phyloP scores from a whole-genome alignment of 106 monocot genomes.

The Dioscorea zingiberensis region DNA sequence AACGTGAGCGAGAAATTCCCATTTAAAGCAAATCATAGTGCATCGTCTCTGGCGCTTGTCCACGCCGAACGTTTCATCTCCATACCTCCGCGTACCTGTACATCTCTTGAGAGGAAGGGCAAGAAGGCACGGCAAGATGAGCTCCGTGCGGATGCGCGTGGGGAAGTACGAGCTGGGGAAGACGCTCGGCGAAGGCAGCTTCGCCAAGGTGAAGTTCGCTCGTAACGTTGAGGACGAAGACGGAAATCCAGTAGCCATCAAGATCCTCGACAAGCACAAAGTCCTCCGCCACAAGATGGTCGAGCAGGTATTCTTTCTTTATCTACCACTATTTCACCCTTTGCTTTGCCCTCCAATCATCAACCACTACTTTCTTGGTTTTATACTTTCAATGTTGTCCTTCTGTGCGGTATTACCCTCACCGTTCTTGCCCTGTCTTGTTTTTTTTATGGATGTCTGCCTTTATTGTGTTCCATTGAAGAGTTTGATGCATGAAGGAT shows the following conservation, averaged over 20 bases:
- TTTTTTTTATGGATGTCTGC: neutral
- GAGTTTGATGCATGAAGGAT: no score
- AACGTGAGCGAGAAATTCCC: neutral
- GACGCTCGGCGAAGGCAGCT: slow-evolving; percentile 80
- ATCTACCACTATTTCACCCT: neutral
- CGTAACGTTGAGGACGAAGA: slow-evolving; percentile 37
- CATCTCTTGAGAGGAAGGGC: neutral
- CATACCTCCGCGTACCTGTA: neutral
- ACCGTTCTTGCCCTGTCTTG: neutral
- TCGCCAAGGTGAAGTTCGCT: slow-evolving; percentile 91
- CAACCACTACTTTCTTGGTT: no score
- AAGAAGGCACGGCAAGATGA: slow-evolving; percentile 2
- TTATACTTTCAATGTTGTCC: neutral
- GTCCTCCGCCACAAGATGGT: slow-evolving; percentile 88
- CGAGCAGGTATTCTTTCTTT: slow-evolving; percentile 39
- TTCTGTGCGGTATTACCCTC: neutral
- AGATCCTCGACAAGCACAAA: slow-evolving; percentile 61
- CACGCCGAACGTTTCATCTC: no score
- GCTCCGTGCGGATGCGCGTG: slow-evolving; percentile 34
- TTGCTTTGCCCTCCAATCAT: no score
- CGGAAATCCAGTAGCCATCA: slow-evolving; percentile 56
- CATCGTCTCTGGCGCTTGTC: neutral
- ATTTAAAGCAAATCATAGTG: neutral
- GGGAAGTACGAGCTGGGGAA: slow-evolving; percentile 74
- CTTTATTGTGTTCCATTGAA: no score